Evolutionary conservation across 768 basidiomycete species (phyloP).

Genomic region (Kwoniella sp.): DNA sequence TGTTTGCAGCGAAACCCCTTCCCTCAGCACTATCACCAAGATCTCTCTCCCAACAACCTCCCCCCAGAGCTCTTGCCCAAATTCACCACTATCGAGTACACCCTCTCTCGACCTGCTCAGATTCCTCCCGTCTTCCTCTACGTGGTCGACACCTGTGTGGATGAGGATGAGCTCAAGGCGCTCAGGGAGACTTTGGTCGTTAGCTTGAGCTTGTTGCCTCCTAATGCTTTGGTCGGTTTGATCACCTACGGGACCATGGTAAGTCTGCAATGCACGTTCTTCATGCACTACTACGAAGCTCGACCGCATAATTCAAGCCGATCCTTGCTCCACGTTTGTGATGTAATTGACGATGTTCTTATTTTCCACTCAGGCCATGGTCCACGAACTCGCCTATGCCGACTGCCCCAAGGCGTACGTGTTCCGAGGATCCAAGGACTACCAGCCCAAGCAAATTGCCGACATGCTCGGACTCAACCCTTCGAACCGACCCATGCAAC

Average conservation of each 20-base stretch:
- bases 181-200: constrained; percentile 92
- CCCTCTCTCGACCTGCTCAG: constrained; percentile 84
- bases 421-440: constrained; percentile 97
- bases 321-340: background rate
- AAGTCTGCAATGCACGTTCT: constrained; percentile 23
- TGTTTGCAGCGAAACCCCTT: constrained; percentile 95
- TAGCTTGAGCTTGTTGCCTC: constrained; percentile 87
- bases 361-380: constrained; percentile 70
- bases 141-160: constrained; percentile 92
- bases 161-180: constrained; percentile 90
- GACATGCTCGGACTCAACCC: constrained; percentile 89
- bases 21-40: constrained; percentile 92
- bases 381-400: constrained; percentile 94
- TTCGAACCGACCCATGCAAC: constrained; percentile 56
- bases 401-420: constrained; percentile 98
- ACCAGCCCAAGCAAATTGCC: constrained; percentile 91
- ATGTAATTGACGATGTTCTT: background rate
- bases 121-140: constrained; percentile 96
- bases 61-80: constrained; percentile 95
- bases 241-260: constrained; percentile 99
- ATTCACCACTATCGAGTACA: constrained; percentile 99
- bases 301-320: background rate
- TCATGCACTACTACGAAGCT: background rate
- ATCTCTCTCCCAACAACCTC: constrained; percentile 93
- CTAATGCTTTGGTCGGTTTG: constrained; percentile 89